These are phyloP conservation scores for Penicillium odoratum DNA, from an alignment of 495 filamentous ascomycete genomes.

Conservation along the genomic window DNA sequence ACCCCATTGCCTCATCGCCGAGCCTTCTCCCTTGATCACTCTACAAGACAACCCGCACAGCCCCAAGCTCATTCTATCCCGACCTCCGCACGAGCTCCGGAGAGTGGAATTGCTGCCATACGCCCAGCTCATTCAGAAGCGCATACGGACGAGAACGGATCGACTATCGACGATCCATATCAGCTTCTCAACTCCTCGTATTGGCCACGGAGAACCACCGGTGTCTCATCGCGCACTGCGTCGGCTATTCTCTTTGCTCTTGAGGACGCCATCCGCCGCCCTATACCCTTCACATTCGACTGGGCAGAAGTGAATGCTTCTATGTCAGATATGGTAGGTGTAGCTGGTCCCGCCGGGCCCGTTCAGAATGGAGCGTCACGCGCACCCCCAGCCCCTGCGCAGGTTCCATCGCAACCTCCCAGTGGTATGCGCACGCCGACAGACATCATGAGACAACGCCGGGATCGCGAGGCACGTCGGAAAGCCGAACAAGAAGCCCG, in stretches of 20 bases:
- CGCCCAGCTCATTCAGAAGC: constrained; percentile 40
- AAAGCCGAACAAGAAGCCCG: constrained; percentile 59
- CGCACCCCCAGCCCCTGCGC: constrained; percentile 47
- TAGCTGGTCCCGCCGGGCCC: constrained; percentile 42
- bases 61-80: constrained; percentile 33
- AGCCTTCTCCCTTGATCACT: constrained; percentile 38
- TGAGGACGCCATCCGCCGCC: constrained; percentile 84
- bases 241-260: constrained; percentile 87
- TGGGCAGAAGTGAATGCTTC: constrained; percentile 86
- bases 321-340: constrained; percentile 81
- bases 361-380: constrained; percentile 51
- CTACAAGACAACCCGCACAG: constrained; percentile 21
- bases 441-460: constrained; percentile 74
- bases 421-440: constrained; percentile 58
- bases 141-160: constrained; percentile 43
- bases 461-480: constrained; percentile 64
- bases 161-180: constrained; percentile 37
- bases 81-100: constrained; percentile 23
- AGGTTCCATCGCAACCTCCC: constrained; percentile 43
- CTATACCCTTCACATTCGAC: constrained; percentile 81
- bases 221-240: constrained; percentile 63
- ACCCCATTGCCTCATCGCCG: constrained; percentile 36
- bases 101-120: constrained; percentile 28
- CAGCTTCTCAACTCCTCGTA: constrained; percentile 42
- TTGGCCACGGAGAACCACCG: constrained; percentile 55